A percentile compares a stretch with the other conserved stretches of the same genome.
Conservation (phyloP, 2,329 filamentous ascomycete genomes). For the Phyllosticta citriasiana region DNA sequence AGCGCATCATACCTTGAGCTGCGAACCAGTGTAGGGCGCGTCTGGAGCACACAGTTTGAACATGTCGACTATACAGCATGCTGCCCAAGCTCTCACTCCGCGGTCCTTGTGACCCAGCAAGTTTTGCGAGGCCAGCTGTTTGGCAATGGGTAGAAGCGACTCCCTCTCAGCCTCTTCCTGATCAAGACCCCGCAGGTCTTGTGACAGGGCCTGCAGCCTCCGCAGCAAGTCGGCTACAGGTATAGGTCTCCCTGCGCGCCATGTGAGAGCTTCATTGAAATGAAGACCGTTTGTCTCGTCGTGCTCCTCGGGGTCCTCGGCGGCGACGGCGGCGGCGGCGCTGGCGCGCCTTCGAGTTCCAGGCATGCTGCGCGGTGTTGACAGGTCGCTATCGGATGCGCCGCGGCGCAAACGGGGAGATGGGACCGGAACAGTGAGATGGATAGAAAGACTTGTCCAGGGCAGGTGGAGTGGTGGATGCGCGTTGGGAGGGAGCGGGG, state of each 20-base stretch:
- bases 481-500: not conserved
- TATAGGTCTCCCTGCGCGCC: slow-evolving; percentile 86
- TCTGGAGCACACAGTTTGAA: slow-evolving; percentile 87
- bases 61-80: slow-evolving; percentile 86
- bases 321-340: slow-evolving; percentile 23
- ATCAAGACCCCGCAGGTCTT: slow-evolving; percentile 76
- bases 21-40: slow-evolving; percentile 81
- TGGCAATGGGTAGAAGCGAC: slow-evolving; percentile 75
- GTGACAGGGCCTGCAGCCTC: slow-evolving; percentile 68
- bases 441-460: not conserved
- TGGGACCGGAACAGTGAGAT: not conserved
- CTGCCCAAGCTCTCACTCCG: slow-evolving; percentile 80
- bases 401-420: slow-evolving; percentile 1
- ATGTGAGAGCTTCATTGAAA: slow-evolving; percentile 81
- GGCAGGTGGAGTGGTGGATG: not conserved
- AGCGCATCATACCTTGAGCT: slow-evolving; percentile 63
- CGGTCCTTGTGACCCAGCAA: slow-evolving; percentile 85
- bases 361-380: slow-evolving; percentile 10
- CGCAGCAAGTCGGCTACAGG: slow-evolving; percentile 70
- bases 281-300: slow-evolving; percentile 38
- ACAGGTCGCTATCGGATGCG: slow-evolving; percentile 7
- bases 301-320: slow-evolving; percentile 8
- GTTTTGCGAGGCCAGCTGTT: slow-evolving; percentile 73
- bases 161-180: slow-evolving; percentile 76
- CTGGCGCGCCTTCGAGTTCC: slow-evolving; percentile 28